Percentiles rank a stretch among this genome's conserved stretches.
phyloP scores from a whole-genome alignment of 1,139 yeast species.

The Ogataea hybrid region DNA sequence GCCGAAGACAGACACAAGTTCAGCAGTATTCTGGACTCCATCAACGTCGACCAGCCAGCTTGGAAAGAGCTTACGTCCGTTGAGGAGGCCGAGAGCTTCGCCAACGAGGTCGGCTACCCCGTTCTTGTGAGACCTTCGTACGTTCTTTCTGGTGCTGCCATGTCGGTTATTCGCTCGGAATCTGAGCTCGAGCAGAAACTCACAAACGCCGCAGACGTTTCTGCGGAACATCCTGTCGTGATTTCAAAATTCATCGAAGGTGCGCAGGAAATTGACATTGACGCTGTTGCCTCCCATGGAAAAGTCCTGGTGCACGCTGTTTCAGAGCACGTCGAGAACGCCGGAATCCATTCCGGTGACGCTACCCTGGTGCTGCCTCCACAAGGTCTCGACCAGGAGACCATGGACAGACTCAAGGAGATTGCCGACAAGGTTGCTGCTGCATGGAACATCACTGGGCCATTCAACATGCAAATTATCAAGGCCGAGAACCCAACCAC shows the following conservation, averaged over 20 bases:
- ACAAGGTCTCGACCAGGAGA: constrained; percentile 58
- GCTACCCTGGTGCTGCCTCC: constrained; percentile 96
- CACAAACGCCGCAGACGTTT: constrained; percentile 85
- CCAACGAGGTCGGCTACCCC: constrained; percentile 86
- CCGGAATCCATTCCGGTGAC: constrained; percentile 99
- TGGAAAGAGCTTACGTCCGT: constrained; percentile 95
- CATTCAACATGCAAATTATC: constrained; percentile 97
- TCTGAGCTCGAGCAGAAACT: constrained; percentile 78
- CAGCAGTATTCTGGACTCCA: constrained; percentile 88
- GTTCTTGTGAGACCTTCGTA: constrained; percentile 97
- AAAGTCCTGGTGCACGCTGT: constrained; percentile 89
- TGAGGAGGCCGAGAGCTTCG: constrained; percentile 82
- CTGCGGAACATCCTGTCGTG: constrained; percentile 96
- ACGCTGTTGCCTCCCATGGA: constrained; percentile 92
- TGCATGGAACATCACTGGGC: constrained; percentile 97
- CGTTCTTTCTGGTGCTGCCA: constrained; percentile 97
- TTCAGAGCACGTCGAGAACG: constrained; percentile 97
- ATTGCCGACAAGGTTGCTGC: constrained; percentile 90
- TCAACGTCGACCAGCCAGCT: constrained; percentile 92
- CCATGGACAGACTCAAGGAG: constrained; percentile 63
- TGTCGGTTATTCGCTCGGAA: constrained; percentile 84
- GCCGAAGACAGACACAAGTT: constrained; percentile 99
- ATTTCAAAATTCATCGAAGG: constrained; percentile 94
- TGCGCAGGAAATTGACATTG: constrained; percentile 96
- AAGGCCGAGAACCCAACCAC: constrained; percentile 48